These are phyloP conservation scores for Polyporus arcularius DNA, from an alignment of 768 basidiomycete genomes.

Conservation along the genomic window DNA sequence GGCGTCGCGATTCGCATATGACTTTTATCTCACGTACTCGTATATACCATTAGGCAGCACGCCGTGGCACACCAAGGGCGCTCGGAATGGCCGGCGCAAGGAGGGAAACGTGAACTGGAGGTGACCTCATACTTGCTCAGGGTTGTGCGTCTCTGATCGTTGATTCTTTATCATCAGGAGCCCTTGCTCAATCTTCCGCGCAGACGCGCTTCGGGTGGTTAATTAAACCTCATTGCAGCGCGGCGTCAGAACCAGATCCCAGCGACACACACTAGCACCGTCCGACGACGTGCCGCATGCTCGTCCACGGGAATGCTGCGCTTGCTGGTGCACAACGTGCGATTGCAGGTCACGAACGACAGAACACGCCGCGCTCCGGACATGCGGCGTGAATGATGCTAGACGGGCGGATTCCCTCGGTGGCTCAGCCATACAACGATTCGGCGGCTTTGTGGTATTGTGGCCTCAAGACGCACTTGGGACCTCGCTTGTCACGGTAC, in stretches of 20 bases:
- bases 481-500: not conserved
- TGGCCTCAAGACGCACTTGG: slow-evolving; percentile 1
- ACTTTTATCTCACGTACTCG: too few relatives aligned
- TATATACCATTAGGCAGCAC: too few relatives aligned
- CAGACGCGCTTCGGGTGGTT: slow-evolving; percentile 16
- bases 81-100: too few relatives aligned
- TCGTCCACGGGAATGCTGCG: not conserved
- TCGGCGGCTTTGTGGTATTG: not conserved
- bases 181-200: not conserved
- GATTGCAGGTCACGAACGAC: not conserved
- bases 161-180: not conserved
- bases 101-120: too few relatives aligned
- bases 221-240: slow-evolving; percentile 21
- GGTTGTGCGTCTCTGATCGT: not conserved
- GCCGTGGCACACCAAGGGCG: too few relatives aligned
- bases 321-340: not conserved
- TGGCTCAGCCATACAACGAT: not conserved
- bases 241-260: slow-evolving; percentile 13
- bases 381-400: not conserved
- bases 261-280: not conserved
- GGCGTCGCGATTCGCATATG: too few relatives aligned
- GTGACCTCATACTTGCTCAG: too few relatives aligned
- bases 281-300: slow-evolving; percentile 9
- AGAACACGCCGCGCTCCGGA: too few relatives aligned
- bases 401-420: not conserved